Evolutionary conservation across 371 early-diverging fungal genomes (phyloP).

Genomic region (Apophysomyces elegans): DNA sequence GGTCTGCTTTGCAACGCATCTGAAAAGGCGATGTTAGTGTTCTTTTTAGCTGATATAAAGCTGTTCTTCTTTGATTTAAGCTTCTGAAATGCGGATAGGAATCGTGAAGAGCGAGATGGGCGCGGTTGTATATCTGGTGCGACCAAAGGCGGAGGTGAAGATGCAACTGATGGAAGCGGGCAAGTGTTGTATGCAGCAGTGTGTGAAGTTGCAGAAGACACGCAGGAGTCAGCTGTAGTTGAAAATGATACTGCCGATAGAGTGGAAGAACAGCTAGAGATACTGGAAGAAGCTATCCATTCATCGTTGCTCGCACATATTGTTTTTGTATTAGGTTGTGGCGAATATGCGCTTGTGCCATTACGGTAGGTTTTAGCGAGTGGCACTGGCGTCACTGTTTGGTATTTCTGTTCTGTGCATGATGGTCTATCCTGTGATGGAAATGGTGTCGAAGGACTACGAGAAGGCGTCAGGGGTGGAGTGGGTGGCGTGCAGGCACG

Average conservation of each 20-base stretch:
- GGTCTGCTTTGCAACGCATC: conserved; percentile 4
- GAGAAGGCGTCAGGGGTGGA: conserved; percentile 3
- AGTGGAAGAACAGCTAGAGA: conserved; percentile 5
- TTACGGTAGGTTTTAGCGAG: neutral
- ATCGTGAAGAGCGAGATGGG: conserved; percentile 12
- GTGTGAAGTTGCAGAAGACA: conserved; percentile 6
- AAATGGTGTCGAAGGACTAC: conserved; percentile 7
- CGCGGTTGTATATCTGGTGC: conserved; percentile 8
- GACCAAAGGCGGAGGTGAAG: conserved; percentile 1
- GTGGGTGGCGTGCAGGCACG: conserved; percentile 7
- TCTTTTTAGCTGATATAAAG: neutral
- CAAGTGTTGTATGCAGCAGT: conserved; percentile 9
- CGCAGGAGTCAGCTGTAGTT: conserved; percentile 7
- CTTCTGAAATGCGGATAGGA: conserved; percentile 17
- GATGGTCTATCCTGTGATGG: neutral
- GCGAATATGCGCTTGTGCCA: neutral
- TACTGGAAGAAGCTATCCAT: conserved; percentile 2
- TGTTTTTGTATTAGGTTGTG: neutral
- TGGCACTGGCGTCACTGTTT: neutral
- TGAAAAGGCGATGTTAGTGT: neutral
- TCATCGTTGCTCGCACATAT: neutral
- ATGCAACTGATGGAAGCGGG: neutral
- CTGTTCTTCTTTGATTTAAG: neutral
- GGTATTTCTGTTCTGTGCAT: conserved; percentile 5
- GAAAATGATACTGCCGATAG: conserved; percentile 4